phyloP scores from a whole-genome alignment of 1,284 basidiomycete species.

The Agaricales sp. region DNA sequence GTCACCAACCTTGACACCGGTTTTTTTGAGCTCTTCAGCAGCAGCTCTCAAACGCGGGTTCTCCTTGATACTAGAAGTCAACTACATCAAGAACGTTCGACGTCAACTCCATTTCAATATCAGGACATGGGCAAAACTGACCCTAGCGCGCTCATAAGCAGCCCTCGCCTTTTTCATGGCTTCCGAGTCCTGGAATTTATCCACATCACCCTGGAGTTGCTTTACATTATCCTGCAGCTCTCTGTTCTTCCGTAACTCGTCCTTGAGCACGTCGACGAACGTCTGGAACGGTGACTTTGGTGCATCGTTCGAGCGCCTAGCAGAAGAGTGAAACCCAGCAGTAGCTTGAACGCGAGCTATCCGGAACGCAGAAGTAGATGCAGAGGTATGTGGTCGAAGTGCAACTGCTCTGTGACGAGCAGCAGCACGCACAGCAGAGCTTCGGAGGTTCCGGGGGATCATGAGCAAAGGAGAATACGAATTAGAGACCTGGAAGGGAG shows the following conservation, averaged over 20 bases:
- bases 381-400: conserved; percentile 14
- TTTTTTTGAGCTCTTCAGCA: conserved; percentile 82
- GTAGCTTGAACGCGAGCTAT: conserved; percentile 20
- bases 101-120: conserved; percentile 4
- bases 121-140: conserved; percentile 27
- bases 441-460: conserved; percentile 30
- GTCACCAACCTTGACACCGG: conserved; percentile 88
- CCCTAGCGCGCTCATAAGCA: conserved; percentile 89
- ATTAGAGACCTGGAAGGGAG: conserved; percentile 10
- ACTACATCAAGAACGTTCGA: conserved; percentile 28
- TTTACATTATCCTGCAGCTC: conserved; percentile 95
- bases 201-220: conserved; percentile 94
- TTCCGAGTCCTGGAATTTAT: conserved; percentile 94
- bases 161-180: conserved; percentile 90
- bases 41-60: conserved; percentile 89
- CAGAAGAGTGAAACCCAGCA: conserved; percentile 58
- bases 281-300: conserved; percentile 93
- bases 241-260: conserved; percentile 89
- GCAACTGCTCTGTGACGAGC: conserved; percentile 18
- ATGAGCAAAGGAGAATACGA: conserved; percentile 15
- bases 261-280: conserved; percentile 88
- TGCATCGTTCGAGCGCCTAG: conserved; percentile 48
- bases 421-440: conserved; percentile 20
- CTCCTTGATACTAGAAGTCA: conserved; percentile 92
- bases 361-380: conserved; percentile 29